phyloP scores from a whole-genome alignment of 2,329 filamentous ascomycete genomes.

The Beauveria sp. region DNA sequence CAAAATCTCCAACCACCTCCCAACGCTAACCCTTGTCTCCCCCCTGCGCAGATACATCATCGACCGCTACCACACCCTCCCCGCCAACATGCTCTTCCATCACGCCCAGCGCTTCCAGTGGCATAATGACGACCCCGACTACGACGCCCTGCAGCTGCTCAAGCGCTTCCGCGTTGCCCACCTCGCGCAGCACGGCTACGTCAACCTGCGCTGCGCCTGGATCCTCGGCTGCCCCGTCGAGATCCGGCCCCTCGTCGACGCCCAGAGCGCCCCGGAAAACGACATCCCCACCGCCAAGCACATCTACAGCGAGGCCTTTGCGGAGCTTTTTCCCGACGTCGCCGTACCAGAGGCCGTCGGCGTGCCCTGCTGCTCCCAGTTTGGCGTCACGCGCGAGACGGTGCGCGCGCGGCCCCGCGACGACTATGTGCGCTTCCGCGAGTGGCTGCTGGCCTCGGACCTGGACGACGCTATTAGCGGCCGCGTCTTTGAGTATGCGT shows the following conservation, averaged over 20 bases:
- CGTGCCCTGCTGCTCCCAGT: conserved; percentile 58
- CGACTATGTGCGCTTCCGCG: conserved; percentile 48
- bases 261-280: conserved; percentile 23
- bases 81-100: conserved; percentile 37
- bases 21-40: background rate
- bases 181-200: conserved; percentile 47
- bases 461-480: conserved; percentile 48
- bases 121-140: conserved; percentile 47
- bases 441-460: conserved; percentile 52
- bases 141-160: conserved; percentile 46
- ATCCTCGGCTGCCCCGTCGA: conserved; percentile 46
- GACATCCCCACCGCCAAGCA: conserved; percentile 30
- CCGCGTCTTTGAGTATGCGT: conserved; percentile 56
- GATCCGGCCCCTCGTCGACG: conserved; percentile 34
- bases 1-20: background rate
- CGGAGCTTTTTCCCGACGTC: conserved; percentile 32
- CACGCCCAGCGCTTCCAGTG: conserved; percentile 42
- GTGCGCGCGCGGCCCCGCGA: conserved; percentile 39
- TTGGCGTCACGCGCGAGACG: conserved; percentile 49
- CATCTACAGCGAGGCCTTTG: conserved; percentile 34
- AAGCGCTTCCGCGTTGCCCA: conserved; percentile 40
- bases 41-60: conserved; percentile 34
- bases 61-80: conserved; percentile 39
- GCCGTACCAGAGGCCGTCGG: conserved; percentile 43
- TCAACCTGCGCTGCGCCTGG: conserved; percentile 54